Base-by-base conservation (phyloP, 768 basidiomycete genomes). In the Galerina sulciceps region DNA sequence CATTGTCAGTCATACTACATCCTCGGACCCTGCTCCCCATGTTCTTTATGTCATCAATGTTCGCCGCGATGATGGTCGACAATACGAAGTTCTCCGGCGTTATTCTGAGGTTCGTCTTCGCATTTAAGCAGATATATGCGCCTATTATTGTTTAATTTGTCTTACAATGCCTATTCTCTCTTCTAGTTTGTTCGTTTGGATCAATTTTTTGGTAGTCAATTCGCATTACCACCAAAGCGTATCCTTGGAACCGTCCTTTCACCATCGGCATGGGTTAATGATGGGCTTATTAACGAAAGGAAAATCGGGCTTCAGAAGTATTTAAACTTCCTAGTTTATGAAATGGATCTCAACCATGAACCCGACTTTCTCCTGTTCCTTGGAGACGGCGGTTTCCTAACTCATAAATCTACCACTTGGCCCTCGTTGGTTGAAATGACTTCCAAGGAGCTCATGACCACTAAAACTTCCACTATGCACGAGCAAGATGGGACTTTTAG, bases 181-280 rank as follows among this genome's bases (percentile, higher is more conserved):
- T 37, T 13, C 5, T 36, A 76, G 75, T 75, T 74, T 49, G 62
- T 69, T 17, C 59, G 71, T 15, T 71, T 83, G 43, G 75, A 78
- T 52, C 63, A 64, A 60, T 59, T 67, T 14, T 70, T 82, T n/a
- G 67, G 67, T 35, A 74, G 77, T 57, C 61, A 71, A 0, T 75
- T 73, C 59, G 48, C 67, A 4, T 72, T 85, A 11, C 83, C 83
- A 3, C 80, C 83, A 3, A 83, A 81, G 68, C 79, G 78, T 14
- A 66, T 77, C 23, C 66, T 85, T 8, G 66, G 70, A 10, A 80
- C 78, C 4, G 71, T 72, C 1, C 76, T 84, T 57, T 46, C 82
- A 15, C 82, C 82, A 0, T 76, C 75, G 2, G 79, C 79, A 1
- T 84, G 84, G 82, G 69, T 81, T n/a, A 79, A 83, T 61, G 81